Percentiles rank a stretch among this genome's conserved stretches.
Evolutionary conservation across 2,329 filamentous ascomycete genomes (phyloP).

Genomic region (Alternaria brassicae): DNA sequence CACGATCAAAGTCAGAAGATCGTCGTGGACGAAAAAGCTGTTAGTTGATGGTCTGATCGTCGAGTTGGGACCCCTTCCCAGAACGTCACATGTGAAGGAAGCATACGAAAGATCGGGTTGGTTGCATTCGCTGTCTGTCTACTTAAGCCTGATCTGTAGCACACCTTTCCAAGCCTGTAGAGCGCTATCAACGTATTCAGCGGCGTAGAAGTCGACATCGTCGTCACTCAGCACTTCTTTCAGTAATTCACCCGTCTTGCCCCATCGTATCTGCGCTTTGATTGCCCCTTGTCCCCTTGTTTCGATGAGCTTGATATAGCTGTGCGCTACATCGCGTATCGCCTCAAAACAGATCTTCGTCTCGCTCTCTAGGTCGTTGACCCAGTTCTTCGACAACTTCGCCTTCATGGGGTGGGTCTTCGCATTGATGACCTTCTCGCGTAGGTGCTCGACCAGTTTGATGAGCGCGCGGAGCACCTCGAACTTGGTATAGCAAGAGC

Average conservation of each 20-base stretch:
- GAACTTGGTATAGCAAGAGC: slow-evolving; percentile 32
- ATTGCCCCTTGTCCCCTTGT: slow-evolving; percentile 28
- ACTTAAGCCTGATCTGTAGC: slow-evolving; percentile 44
- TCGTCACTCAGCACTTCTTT: slow-evolving; percentile 28
- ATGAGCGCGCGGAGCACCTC: slow-evolving; percentile 28
- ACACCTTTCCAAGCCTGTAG: slow-evolving; percentile 42
- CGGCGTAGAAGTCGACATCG: slow-evolving; percentile 34
- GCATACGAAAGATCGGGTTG: not conserved
- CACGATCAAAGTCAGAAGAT: not conserved
- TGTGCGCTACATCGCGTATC: slow-evolving; percentile 21
- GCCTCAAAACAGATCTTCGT: slow-evolving; percentile 21
- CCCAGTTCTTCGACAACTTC: slow-evolving; percentile 24
- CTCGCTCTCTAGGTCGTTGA: slow-evolving; percentile 18
- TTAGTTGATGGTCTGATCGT: not conserved
- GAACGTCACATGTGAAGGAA: no score
- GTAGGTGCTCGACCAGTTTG: slow-evolving; percentile 23
- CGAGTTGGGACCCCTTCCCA: not conserved
- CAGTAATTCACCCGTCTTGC: slow-evolving; percentile 34
- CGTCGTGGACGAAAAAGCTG: not conserved
- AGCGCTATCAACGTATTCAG: slow-evolving; percentile 43
- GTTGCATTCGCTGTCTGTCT: slow-evolving; percentile 11
- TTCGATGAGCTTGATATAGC: slow-evolving; percentile 32
- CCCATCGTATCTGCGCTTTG: slow-evolving; percentile 32
- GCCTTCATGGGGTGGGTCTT: slow-evolving; percentile 28
- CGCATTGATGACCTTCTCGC: slow-evolving; percentile 22